Evolutionary conservation across 441 rosid species (phyloP), one percentile per base, ranked within the genome.

Genomic region (Adansonia rubrostipa): DNA sequence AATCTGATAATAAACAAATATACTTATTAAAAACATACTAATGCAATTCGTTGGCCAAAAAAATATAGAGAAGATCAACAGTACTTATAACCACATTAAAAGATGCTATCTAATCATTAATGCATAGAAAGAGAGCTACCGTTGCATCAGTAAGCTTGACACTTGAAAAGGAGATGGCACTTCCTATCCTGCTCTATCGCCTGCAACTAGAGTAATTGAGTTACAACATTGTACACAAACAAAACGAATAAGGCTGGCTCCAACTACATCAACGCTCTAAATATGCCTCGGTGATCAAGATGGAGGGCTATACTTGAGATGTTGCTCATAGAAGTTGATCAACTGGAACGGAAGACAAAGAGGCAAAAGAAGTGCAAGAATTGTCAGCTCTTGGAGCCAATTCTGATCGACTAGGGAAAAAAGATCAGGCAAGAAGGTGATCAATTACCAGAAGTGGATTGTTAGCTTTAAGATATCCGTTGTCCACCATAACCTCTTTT

Each of bases 311-410:
- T 60, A 60, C 65, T 60, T 60, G 24, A 60, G 65, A 60, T 94
- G 92, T 80, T 92, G 97, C 93, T 96, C 97, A 40, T 96, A 96
- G 85, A 89, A 96, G 77, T 88, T 89, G 83, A 96, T 94, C 89
- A 96, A 85, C 99, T 96, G 91, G 73, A 67, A 76, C 70, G 13
- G 68, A 81, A 47, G 40, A 61, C 74, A 72, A 77, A 24, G 67
- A 36, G 61, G 76, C 44, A 54, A 64, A 67, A 66, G 17, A 67
- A 70, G 66, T 28, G 45, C 22, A 0, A 53, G 48, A 71, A 71
- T 9, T 53, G 15, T 71, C 10, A 53, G 75, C 9, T 9, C 9
- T 9, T 33, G 36, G 8, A 33, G 5, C 24, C 47, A 53, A 33
- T 70, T 14, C 5, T 71, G 5, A 71, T 53, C 36, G 36, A 33